Conservation (phyloP, 257 asterid genomes). For the Solanum appendiculatum region DNA sequence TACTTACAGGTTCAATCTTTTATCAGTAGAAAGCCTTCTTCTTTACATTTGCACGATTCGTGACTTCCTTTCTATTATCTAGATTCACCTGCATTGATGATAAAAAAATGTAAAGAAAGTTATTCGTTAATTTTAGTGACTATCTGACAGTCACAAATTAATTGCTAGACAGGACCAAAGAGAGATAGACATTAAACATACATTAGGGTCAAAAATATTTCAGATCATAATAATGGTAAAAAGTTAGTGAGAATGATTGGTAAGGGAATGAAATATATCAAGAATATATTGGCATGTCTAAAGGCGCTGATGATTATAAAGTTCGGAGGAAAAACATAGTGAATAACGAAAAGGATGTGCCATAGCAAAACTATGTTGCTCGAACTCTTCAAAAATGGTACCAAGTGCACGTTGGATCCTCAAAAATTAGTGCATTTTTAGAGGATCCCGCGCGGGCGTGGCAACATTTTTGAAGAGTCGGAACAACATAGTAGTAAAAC, state of each 20-base stretch:
- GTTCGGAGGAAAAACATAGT: background rate
- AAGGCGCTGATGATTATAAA: background rate
- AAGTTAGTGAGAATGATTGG: background rate
- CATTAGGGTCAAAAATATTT: background rate
- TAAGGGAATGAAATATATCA: background rate
- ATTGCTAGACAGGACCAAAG: background rate
- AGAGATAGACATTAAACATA: no score
- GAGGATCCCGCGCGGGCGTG: background rate
- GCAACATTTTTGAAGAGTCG: background rate
- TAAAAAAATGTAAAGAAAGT: background rate
- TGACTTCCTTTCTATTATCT: conserved; percentile 2
- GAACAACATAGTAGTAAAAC: background rate
- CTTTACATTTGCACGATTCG: conserved; percentile 1
- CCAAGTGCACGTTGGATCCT: background rate
- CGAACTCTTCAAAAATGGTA: background rate
- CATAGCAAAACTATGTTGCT: background rate
- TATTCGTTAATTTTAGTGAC: background rate
- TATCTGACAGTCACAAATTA: background rate
- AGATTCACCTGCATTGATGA: conserved; percentile 15
- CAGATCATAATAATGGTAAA: background rate
- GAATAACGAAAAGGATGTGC: background rate
- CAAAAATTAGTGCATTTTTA: background rate
- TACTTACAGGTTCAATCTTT: background rate
- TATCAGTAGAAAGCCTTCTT: conserved; percentile 14
- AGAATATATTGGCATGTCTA: background rate